These are phyloP conservation scores for Hippophae rhamnoides DNA, from an alignment of 306 rosid species.

Conservation along the genomic window DNA sequence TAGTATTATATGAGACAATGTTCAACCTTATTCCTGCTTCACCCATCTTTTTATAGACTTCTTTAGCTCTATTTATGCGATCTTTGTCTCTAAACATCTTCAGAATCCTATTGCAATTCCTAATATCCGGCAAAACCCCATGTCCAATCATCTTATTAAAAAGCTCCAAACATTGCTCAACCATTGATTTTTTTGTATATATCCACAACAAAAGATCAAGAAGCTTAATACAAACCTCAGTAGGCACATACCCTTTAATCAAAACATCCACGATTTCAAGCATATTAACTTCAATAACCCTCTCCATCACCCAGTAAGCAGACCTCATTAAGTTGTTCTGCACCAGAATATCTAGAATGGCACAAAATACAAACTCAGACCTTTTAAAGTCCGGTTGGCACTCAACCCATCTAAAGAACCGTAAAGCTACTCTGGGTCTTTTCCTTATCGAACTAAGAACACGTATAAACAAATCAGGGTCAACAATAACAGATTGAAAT, in stretches of 20 bases:
- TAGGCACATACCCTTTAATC: constrained; percentile 18
- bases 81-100: constrained; percentile 44
- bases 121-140: constrained; percentile 58
- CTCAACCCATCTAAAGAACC: constrained; percentile 65
- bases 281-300: constrained; percentile 24
- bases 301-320: constrained; percentile 57
- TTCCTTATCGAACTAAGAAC: constrained; percentile 34
- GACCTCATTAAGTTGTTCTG: constrained; percentile 33
- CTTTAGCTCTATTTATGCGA: constrained; percentile 27
- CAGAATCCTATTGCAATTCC: constrained; percentile 67
- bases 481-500: constrained; percentile 37
- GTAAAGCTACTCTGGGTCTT: constrained; percentile 43
- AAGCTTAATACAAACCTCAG: constrained; percentile 33
- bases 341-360: constrained; percentile 57
- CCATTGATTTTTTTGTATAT: constrained; percentile 36
- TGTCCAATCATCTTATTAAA: constrained; percentile 45
- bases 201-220: constrained; percentile 52
- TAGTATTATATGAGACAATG: constrained; percentile 45
- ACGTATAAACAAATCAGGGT: constrained; percentile 45
- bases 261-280: constrained; percentile 33
- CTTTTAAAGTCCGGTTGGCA: constrained; percentile 33
- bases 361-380: constrained; percentile 38
- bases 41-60: constrained; percentile 46
- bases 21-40: constrained; percentile 52
- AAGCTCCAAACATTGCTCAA: constrained; percentile 40